These are phyloP conservation scores for Leishmania major DNA, from an alignment of 208 protist genomes.

Conservation along the genomic window DNA sequence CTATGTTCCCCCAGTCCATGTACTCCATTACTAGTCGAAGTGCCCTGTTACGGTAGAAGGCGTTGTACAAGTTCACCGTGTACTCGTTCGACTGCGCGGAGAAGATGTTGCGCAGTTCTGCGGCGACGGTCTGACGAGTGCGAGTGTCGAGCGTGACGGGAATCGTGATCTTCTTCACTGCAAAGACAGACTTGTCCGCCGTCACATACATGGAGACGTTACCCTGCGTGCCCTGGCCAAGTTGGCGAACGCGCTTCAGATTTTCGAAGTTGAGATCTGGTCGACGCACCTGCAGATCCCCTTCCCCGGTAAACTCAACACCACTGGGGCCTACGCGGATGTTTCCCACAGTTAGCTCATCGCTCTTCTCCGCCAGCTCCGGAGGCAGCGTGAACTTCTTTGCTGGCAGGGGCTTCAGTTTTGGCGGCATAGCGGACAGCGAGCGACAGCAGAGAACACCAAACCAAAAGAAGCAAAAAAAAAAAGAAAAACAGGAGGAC, in stretches of 20 bases:
- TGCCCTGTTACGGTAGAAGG: conserved; percentile 71
- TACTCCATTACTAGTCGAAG: conserved; percentile 89
- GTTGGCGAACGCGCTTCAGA: conserved; percentile 45
- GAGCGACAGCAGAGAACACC: not conserved
- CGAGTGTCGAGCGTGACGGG: conserved; percentile 55
- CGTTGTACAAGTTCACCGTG: conserved; percentile 85
- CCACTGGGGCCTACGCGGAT: conserved; percentile 69
- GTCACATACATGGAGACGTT: conserved; percentile 80
- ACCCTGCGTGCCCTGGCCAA: conserved; percentile 76
- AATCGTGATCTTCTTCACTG: conserved; percentile 83
- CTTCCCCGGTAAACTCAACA: conserved; percentile 80
- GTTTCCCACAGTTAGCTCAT: conserved; percentile 81
- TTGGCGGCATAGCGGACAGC: conserved; percentile 58
- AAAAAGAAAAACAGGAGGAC: conserved; percentile 4
- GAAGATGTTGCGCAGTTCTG: conserved; percentile 87
- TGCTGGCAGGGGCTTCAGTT: conserved; percentile 65
- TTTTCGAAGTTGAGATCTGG: conserved; percentile 71
- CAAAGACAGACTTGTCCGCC: conserved; percentile 49
- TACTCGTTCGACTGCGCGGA: conserved; percentile 66
- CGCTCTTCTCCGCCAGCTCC: conserved; percentile 35
- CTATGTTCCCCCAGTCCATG: conserved; percentile 89
- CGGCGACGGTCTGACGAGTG: conserved; percentile 74
- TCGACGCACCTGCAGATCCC: conserved; percentile 68
- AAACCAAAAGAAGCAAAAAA: conserved; percentile 18
- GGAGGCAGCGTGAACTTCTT: conserved; percentile 45